Percentiles rank a stretch among this genome's conserved stretches.
Conservation (phyloP, 768 basidiomycete species). For the Xerocomellus intermedius region DNA sequence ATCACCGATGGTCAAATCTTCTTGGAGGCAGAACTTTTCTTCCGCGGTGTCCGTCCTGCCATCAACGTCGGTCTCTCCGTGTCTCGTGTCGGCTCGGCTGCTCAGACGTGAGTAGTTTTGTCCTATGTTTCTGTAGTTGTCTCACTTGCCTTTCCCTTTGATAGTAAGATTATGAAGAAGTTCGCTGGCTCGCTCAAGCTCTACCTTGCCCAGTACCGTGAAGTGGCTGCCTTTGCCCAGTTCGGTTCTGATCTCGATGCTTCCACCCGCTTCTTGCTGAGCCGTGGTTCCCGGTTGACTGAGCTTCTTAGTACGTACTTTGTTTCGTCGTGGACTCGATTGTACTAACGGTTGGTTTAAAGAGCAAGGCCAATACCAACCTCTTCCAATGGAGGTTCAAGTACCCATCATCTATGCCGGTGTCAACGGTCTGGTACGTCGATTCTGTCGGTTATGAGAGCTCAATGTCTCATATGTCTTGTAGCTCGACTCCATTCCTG, state of each 20-base stretch:
- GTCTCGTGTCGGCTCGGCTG: slow-evolving; percentile 99
- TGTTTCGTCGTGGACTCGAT: not conserved
- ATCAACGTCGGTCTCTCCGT: slow-evolving; percentile 99
- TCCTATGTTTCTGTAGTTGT: not conserved
- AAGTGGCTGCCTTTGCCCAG: slow-evolving; percentile 98
- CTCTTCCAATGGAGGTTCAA: slow-evolving; percentile 91
- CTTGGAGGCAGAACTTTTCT: slow-evolving; percentile 99
- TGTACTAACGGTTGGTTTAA: slow-evolving; percentile 20
- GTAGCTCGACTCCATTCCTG: slow-evolving; percentile 91
- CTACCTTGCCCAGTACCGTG: slow-evolving; percentile 99
- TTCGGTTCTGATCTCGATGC: slow-evolving; percentile 99
- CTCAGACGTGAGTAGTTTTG: slow-evolving; percentile 81
- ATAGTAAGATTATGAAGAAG: slow-evolving; percentile 99
- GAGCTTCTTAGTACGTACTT: slow-evolving; percentile 78
- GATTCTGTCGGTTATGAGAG: not conserved
- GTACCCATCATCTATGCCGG: slow-evolving; percentile 99
- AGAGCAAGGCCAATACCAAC: slow-evolving; percentile 99
- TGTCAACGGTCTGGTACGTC: slow-evolving; percentile 94
- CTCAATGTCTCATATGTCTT: not conserved
- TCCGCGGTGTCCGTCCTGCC: slow-evolving; percentile 99
- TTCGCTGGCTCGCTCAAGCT: slow-evolving; percentile 99
- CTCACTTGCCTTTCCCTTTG: not conserved
- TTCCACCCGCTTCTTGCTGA: slow-evolving; percentile 97
- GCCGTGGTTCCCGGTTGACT: slow-evolving; percentile 96
- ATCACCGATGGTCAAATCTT: slow-evolving; percentile 99